These are phyloP conservation scores for Hamigera avellanea DNA, from an alignment of 495 filamentous ascomycete species.

Conservation along the genomic window DNA sequence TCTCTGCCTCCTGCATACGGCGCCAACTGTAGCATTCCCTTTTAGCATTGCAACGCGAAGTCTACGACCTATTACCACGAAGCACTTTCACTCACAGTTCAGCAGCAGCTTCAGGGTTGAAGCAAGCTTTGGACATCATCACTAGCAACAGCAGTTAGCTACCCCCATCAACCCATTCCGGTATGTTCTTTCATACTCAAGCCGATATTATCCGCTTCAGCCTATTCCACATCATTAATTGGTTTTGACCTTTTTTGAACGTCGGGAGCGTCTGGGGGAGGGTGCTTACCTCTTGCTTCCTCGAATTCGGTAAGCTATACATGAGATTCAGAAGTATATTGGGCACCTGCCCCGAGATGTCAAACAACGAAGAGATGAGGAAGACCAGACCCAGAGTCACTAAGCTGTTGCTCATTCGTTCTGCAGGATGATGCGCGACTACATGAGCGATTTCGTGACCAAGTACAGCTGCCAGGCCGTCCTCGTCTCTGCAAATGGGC, in stretches of 20 bases:
- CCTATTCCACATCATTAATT: conserved; percentile 10
- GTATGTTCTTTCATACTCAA: conserved; percentile 42
- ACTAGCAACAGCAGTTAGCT: conserved; percentile 21
- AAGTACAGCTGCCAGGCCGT: conserved; percentile 72
- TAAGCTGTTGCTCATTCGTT: conserved; percentile 57
- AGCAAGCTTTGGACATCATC: conserved; percentile 56
- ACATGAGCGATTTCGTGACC: conserved; percentile 95
- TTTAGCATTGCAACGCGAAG: not conserved
- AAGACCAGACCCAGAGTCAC: conserved; percentile 42
- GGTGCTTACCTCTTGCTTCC: conserved; percentile 46
- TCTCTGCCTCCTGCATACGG: conserved; percentile 56
- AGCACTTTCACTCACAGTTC: conserved; percentile 30
- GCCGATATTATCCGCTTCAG: conserved; percentile 82
- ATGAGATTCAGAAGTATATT: conserved; percentile 45
- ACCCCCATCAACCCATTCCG: too few relatives aligned
- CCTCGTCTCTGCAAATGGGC: conserved; percentile 55
- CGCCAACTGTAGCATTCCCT: conserved; percentile 40
- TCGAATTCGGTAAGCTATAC: conserved; percentile 56
- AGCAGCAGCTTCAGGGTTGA: conserved; percentile 63
- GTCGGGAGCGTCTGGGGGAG: not conserved
- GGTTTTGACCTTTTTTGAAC: too few relatives aligned
- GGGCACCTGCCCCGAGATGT: conserved; percentile 33
- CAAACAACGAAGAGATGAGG: conserved; percentile 37
- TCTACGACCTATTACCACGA: too few relatives aligned
- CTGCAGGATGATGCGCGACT: conserved; percentile 66